phyloP scores from a whole-genome alignment of 345 rosid species.

The Camelina laxa region DNA sequence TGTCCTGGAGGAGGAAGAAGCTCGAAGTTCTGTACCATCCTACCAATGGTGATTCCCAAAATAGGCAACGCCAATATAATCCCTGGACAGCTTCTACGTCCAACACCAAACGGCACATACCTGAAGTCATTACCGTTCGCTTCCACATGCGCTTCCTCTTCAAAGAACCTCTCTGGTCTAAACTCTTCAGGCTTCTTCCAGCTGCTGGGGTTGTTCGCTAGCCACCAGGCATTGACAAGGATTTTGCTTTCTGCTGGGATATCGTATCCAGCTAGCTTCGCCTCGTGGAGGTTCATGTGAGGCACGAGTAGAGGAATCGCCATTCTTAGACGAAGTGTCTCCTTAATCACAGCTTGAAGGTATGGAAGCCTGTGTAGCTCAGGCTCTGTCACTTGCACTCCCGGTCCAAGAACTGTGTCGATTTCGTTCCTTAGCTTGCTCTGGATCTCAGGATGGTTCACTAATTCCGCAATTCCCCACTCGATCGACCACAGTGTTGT shows the following conservation, averaged over 20 bases:
- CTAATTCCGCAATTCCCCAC: slow-evolving; percentile 95
- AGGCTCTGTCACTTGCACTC: slow-evolving; percentile 82
- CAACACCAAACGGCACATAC: slow-evolving; percentile 96
- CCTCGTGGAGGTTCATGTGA: slow-evolving; percentile 96
- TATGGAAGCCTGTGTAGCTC: slow-evolving; percentile 80
- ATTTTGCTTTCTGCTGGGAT: slow-evolving; percentile 98
- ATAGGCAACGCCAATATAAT: slow-evolving; percentile 94
- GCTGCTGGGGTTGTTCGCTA: slow-evolving; percentile 83
- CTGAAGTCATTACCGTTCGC: slow-evolving; percentile 93
- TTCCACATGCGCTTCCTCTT: slow-evolving; percentile 93
- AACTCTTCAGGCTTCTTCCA: slow-evolving; percentile 95
- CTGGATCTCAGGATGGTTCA: slow-evolving; percentile 90
- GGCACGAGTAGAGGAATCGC: slow-evolving; percentile 98
- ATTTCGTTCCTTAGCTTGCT: slow-evolving; percentile 73
- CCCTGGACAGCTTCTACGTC: slow-evolving; percentile 98
- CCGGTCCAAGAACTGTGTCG: slow-evolving; percentile 75
- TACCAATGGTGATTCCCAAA: slow-evolving; percentile 85
- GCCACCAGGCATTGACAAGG: slow-evolving; percentile 96
- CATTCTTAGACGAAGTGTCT: slow-evolving; percentile 88
- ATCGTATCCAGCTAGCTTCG: slow-evolving; percentile 82
- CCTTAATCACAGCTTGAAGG: slow-evolving; percentile 94
- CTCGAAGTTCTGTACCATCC: slow-evolving; percentile 95
- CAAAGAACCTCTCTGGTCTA: slow-evolving; percentile 94
- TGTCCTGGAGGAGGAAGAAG: slow-evolving; percentile 92
- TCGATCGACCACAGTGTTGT: slow-evolving; percentile 97